Base-by-base conservation (phyloP, 164 flowering plant genomes). In the Platanus orientalis region DNA sequence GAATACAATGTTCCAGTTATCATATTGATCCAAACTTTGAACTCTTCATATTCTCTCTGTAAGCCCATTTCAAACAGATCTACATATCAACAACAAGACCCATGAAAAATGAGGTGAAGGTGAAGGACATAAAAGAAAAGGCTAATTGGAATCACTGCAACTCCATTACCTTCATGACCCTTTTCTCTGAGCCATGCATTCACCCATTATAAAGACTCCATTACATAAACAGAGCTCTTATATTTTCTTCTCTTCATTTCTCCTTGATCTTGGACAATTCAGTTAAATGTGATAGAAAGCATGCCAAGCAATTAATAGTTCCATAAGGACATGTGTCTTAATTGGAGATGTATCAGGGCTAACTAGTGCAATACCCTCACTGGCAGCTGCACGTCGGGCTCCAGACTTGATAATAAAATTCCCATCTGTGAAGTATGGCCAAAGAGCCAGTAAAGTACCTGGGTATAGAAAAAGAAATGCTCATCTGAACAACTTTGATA, bases 371-470 rank as follows among this genome's bases (percentile, higher is more conserved):
- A 92, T 64, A 44, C 93, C 97, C 64, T 89, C 85, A 53, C 63
- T 73, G 0, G 98, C 78, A 75, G 97, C 97, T 61, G 65, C 79
- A 67, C 93, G 97, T 59, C 92, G 99, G 30, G 98, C 99, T 47
- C 98, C 99, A 51, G 97, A 83, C 60, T 95, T 95, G 28, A 23
- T 24, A 4, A 95, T 95, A 54, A 95, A 95, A 75, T 95, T 95
- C 74, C 92, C 98, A 75, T 95, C 99, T 1, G 96, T 76, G 83
- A 92, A 7, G 96, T 77, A 56, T 92, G 91, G 6, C 98, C 98
- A 62, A 97, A 92, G 23, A 95, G 82, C 94, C 94, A 95, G 75
- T 95, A 95, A 50, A 95, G 91, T 17, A 95, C 95, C 99, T 95
- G 77, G 39, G 54, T n/a, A n/a, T 53, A 59, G 34, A 34, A 65